phyloP scores from a whole-genome alignment of 2,329 filamentous ascomycete species.

The Beauveria sp. region DNA sequence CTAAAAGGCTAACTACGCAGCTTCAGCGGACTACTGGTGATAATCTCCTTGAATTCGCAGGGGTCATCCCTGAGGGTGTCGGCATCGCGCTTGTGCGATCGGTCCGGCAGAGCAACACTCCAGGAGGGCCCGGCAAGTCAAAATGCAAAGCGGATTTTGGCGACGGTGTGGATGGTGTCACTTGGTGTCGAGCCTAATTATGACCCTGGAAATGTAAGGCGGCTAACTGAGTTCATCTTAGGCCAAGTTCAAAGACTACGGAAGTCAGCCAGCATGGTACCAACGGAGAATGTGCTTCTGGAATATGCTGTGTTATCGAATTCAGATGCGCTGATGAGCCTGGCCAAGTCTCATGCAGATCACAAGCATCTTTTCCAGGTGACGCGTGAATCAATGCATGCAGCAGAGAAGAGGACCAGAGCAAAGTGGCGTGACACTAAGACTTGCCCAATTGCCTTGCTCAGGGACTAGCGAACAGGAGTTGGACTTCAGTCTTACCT shows the following conservation, averaged over 20 bases:
- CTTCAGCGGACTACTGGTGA: conserved; percentile 41
- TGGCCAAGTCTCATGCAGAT: conserved; percentile 49
- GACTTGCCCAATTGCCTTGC: not conserved
- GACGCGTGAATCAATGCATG: not conserved
- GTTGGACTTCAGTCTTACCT: not conserved
- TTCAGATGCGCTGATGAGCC: conserved; percentile 61
- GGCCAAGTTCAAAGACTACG: conserved; percentile 77
- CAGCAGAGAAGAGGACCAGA: conserved; percentile 1
- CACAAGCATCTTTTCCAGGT: conserved; percentile 49
- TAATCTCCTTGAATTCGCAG: not conserved
- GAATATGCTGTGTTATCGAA: conserved; percentile 74
- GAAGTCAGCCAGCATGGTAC: conserved; percentile 77
- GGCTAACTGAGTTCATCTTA: conserved; percentile 72
- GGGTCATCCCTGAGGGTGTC: not conserved
- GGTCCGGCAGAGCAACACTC: not conserved
- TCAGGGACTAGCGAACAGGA: not conserved
- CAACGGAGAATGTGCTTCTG: conserved; percentile 86
- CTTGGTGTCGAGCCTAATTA: conserved; percentile 68
- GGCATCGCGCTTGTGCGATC: not conserved
- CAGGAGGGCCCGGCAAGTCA: not conserved
- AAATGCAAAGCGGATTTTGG: conserved; percentile 19
- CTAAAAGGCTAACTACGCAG: conserved; percentile 52
- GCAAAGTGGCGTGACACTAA: conserved; percentile 1
- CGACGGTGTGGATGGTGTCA: conserved; percentile 60
- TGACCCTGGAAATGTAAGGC: conserved; percentile 71